These are phyloP conservation scores for Backusella westeae DNA, from an alignment of 192 early-diverging fungal species.

Conservation along the genomic window DNA sequence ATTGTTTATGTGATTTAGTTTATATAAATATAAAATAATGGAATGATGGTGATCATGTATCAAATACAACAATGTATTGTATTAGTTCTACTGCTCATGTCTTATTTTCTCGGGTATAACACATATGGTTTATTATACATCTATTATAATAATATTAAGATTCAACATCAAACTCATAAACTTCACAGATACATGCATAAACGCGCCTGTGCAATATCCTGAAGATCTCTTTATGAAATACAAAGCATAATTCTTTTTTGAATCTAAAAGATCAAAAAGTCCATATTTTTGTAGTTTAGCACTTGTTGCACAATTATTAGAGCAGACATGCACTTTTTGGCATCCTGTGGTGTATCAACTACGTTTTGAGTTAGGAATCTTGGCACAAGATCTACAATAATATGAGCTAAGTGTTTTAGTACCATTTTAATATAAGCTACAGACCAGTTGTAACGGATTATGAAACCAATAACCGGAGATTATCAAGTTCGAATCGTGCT, in stretches of 20 bases:
- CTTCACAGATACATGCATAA: neutral
- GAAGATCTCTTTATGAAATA: neutral
- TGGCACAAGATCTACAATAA: neutral
- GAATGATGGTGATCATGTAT: no score
- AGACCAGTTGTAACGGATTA: neutral
- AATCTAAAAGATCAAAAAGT: neutral
- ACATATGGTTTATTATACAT: neutral
- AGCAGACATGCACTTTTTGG: neutral
- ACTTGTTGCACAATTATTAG: neutral
- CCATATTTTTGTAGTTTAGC: neutral
- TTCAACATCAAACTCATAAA: no score
- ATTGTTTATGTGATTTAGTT: no score
- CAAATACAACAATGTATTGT: no score
- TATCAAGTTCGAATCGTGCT: neutral
- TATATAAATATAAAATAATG: no score
- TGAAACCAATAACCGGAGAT: neutral
- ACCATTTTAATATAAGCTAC: neutral
- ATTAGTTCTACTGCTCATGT: neutral
- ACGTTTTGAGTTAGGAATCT: neutral
- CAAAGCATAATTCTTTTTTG: neutral
- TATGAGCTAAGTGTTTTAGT: neutral
- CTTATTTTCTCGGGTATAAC: neutral
- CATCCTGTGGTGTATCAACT: neutral
- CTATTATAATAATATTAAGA: no score
- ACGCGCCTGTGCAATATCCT: neutral